A percentile compares a stretch with the other conserved stretches of the same genome.
phyloP scores from a whole-genome alignment of 192 early-diverging fungal species.

The Entophlyctis luteolus region DNA sequence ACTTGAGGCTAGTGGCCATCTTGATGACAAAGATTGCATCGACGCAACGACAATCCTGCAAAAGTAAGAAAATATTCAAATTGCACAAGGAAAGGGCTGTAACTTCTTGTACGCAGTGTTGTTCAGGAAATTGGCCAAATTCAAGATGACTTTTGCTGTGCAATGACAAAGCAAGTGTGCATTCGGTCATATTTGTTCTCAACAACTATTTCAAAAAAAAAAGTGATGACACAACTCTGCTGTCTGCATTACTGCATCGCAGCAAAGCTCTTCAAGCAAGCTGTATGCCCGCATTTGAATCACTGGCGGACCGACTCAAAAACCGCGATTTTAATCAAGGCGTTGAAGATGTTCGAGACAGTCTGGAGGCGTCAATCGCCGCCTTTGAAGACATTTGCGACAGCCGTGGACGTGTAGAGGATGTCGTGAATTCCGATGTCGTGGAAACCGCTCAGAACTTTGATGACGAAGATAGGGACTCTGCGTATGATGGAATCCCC shows the following conservation, averaged over 20 bases:
- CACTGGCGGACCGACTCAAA: neutral
- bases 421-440: neutral
- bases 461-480: slow-evolving; percentile 3
- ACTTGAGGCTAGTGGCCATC: no score
- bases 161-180: neutral
- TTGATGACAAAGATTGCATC: no score
- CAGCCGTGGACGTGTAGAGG: neutral
- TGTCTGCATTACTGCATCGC: neutral
- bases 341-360: neutral
- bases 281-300: neutral
- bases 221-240: neutral
- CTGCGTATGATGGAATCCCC: slow-evolving; percentile 4
- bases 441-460: neutral
- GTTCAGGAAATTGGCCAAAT: slow-evolving; percentile 5
- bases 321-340: neutral
- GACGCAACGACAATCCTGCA: no score
- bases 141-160: neutral
- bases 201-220: neutral
- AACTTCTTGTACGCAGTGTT: neutral
- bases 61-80: no score
- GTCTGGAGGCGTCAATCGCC: neutral
- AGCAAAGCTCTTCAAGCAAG: neutral
- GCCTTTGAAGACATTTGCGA: slow-evolving; percentile 3
- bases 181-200: neutral
- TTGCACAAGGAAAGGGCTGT: no score